Conservation (phyloP, 768 basidiomycete genomes). For the Lactarius evosmus region DNA sequence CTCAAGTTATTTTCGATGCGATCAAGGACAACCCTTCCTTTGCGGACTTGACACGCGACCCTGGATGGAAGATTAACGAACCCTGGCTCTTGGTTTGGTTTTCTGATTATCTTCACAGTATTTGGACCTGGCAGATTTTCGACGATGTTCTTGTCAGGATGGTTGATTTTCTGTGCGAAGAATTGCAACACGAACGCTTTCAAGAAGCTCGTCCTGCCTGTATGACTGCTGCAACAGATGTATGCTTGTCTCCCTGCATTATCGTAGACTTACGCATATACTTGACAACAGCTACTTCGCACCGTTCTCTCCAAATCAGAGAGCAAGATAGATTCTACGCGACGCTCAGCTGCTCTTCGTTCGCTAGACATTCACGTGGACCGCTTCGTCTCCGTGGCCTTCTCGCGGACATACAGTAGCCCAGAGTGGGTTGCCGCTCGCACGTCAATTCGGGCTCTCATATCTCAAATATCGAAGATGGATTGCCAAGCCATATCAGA, state of each 20-base stretch:
- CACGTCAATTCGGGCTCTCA: slow-evolving; percentile 41
- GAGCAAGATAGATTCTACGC: slow-evolving; percentile 31
- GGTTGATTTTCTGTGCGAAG: slow-evolving; percentile 71
- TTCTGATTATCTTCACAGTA: slow-evolving; percentile 55
- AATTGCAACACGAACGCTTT: slow-evolving; percentile 77
- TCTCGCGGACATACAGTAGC: slow-evolving; percentile 39
- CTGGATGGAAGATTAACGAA: slow-evolving; percentile 36
- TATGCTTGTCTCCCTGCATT: slow-evolving; percentile 38
- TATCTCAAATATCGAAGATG: slow-evolving; percentile 35
- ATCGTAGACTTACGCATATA: background rate
- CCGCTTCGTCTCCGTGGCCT: slow-evolving; percentile 46
- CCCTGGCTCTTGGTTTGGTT: slow-evolving; percentile 64
- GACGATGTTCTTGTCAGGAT: slow-evolving; percentile 66
- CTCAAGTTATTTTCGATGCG: slow-evolving; percentile 74
- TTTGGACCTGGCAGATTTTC: slow-evolving; percentile 46
- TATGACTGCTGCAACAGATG: slow-evolving; percentile 59
- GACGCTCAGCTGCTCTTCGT: slow-evolving; percentile 35
- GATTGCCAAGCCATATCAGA: slow-evolving; percentile 37
- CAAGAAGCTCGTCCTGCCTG: slow-evolving; percentile 53
- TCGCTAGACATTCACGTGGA: slow-evolving; percentile 52
- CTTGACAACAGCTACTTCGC: slow-evolving; percentile 35
- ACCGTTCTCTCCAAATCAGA: slow-evolving; percentile 37
- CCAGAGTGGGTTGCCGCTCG: slow-evolving; percentile 45
- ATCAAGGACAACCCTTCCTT: slow-evolving; percentile 75
- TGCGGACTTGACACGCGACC: slow-evolving; percentile 42